These are phyloP conservation scores for Gremmenia infestans DNA, from an alignment of 2,329 filamentous ascomycete species.

Conservation along the genomic window DNA sequence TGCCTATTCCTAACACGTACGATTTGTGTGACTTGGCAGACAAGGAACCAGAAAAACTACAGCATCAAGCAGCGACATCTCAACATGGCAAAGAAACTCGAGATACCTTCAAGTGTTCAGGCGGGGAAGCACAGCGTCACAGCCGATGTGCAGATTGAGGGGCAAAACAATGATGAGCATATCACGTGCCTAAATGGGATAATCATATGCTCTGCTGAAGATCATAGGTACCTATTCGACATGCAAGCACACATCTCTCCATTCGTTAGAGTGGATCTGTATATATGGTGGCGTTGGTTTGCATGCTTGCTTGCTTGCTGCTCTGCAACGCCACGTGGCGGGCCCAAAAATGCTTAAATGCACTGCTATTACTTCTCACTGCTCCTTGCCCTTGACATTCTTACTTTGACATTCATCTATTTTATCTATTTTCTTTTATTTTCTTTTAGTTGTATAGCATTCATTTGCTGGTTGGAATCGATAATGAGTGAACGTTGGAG, in stretches of 20 bases:
- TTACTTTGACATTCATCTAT: constrained; percentile 1
- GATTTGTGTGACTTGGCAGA: too few species aligned
- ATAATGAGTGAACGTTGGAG: constrained; percentile 2
- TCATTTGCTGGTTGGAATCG: not conserved
- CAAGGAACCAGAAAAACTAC: too few species aligned
- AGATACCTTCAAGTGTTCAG: not conserved
- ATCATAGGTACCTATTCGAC: not conserved
- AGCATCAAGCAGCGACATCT: not conserved
- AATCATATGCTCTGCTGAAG: not conserved
- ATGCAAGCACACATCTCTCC: not conserved
- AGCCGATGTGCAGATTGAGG: not conserved
- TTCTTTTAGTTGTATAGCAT: not conserved
- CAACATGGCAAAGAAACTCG: not conserved
- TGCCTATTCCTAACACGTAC: too few species aligned
- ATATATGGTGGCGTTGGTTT: constrained; percentile 3
- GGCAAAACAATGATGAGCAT: not conserved
- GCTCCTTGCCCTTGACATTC: constrained; percentile 1
- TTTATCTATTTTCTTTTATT: not conserved
- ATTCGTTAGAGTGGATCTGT: constrained; percentile 2
- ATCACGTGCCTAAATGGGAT: not conserved
- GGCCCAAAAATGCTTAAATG: constrained; percentile 1
- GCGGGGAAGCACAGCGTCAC: not conserved
- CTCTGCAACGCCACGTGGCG: constrained; percentile 9
- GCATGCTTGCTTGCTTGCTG: not conserved
- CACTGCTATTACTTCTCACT: too few species aligned